These are phyloP conservation scores for Geranomyces variabilis DNA, from an alignment of 192 early-diverging fungal species.

Conservation along the genomic window DNA sequence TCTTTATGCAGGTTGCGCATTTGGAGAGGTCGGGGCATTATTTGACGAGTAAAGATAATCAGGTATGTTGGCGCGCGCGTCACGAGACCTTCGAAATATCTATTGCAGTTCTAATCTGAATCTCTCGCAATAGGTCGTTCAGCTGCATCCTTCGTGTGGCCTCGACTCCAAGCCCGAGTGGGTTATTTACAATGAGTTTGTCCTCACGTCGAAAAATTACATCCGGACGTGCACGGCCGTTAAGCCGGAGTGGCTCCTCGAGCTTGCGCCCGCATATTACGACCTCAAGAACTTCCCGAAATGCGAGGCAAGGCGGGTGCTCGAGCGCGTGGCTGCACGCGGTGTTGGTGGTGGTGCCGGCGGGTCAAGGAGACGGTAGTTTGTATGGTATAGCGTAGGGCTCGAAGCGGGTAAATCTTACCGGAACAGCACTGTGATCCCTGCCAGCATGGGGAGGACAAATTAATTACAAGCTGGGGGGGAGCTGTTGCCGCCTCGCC, in stretches of 20 bases:
- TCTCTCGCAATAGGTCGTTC: constrained; percentile 59
- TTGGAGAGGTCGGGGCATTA: constrained; percentile 85
- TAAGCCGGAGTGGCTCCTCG: constrained; percentile 73
- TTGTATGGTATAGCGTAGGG: no score
- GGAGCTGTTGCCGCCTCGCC: no score
- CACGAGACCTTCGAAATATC: constrained; percentile 66
- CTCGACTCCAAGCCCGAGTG: constrained; percentile 94
- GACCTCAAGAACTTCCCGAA: constrained; percentile 88
- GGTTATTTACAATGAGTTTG: constrained; percentile 99
- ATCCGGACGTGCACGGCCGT: constrained; percentile 92
- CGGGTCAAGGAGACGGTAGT: no score
- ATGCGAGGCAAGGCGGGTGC: constrained; percentile 68
- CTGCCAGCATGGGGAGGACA: no score
- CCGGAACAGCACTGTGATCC: no score
- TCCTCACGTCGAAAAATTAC: constrained; percentile 93
- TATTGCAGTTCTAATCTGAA: constrained; percentile 48
- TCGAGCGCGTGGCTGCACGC: constrained; percentile 25
- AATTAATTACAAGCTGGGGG: no score
- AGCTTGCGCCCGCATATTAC: constrained; percentile 88
- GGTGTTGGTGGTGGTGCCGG: background rate
- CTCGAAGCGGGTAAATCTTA: no score
- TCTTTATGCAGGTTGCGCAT: constrained; percentile 99
- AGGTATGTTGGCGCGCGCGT: constrained; percentile 62
- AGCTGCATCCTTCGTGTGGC: constrained; percentile 89
- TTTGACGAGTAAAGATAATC: constrained; percentile 95